Base-by-base conservation (phyloP, 2,329 filamentous ascomycete genomes). In the Pyrenophora graminea region DNA sequence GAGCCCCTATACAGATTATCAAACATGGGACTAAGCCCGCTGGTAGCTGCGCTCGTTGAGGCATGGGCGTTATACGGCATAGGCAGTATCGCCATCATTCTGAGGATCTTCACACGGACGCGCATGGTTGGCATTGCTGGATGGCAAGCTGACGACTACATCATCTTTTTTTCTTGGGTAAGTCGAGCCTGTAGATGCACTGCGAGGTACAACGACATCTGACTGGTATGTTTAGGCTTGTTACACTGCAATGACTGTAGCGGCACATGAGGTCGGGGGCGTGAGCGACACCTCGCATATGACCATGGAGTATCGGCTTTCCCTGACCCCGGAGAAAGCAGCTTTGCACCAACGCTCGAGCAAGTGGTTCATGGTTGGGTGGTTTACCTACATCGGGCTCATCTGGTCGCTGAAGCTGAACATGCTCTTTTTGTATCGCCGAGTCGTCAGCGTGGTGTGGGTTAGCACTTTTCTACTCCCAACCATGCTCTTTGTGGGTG, bases 361-460 rank as follows among this genome's bases (percentile, higher is more conserved):
- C 0, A 64, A 76, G 40, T 67, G 68, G 39, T 77, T 76, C 44
- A 58, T 74, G 17, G 57, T 70, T 1, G 74, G 73, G 1, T 61
- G 72, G 31, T 58, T 59, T 9, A 64, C 63, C 2, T 76, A 77
- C 9, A 61, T 69, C 9, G 52, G 68, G 10, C 67, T 76, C 23
- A 59, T 77, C 3, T 77, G 74, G 75, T 68, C 61, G 0, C 58
- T 77, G 45, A 77, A 76, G 49, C 60, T 77, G 27, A 75, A 74
- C 58, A 76, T 77, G 72, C 45, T 76, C 15, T 76, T 71, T 50
- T 70, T 77, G 13, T 77, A 75, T 46, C 59, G 62, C 12, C 71
- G 74, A 1, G 59, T 77, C 5, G 69, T 76, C 4, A 63, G 59
- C 3, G 68, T 69, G 0, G 48, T 76, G 0, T 73, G 69, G 66